These are phyloP conservation scores for Mediolabrus comicus DNA, from an alignment of 108 stramenopile species.

Conservation along the genomic window DNA sequence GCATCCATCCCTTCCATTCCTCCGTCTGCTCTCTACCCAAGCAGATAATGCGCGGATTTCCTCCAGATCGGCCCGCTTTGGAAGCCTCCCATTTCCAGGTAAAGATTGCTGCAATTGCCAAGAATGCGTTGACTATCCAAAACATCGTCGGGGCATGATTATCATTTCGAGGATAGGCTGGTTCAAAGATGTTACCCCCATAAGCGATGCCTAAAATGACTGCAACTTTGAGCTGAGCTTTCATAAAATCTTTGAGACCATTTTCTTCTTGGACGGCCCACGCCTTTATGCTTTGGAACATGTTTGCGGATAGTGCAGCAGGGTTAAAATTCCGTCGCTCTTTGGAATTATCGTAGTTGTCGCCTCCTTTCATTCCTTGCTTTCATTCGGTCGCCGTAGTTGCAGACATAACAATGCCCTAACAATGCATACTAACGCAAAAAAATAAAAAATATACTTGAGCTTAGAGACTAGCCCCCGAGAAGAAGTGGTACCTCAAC, in stretches of 20 bases:
- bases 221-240: conserved; percentile 58
- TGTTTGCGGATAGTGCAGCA: background rate
- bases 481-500: too few relatives aligned
- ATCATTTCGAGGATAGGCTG: conserved; percentile 65
- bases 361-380: background rate
- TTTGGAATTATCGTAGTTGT: background rate
- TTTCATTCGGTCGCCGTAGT: too few relatives aligned
- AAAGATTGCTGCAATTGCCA: conserved; percentile 34
- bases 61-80: conserved; percentile 35
- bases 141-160: conserved; percentile 63
- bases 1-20: conserved; percentile 99
- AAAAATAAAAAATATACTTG: too few relatives aligned
- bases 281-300: conserved; percentile 27
- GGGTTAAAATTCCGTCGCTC: conserved; percentile 3
- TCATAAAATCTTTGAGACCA: conserved; percentile 34
- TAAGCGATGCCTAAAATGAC: conserved; percentile 50
- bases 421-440: too few relatives aligned
- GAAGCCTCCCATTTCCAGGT: conserved; percentile 50
- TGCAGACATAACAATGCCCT: too few relatives aligned
- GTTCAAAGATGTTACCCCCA: conserved; percentile 55
- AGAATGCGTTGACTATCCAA: conserved; percentile 55
- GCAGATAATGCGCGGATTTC: conserved; percentile 52
- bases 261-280: conserved; percentile 44
- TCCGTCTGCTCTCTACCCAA: conserved; percentile 69
- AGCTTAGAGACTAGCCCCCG: too few relatives aligned